Percentiles rank a stretch among this genome's conserved stretches.
These are phyloP conservation scores for Amanita exitialis DNA, from an alignment of 768 basidiomycete genomes.

Conservation along the genomic window DNA sequence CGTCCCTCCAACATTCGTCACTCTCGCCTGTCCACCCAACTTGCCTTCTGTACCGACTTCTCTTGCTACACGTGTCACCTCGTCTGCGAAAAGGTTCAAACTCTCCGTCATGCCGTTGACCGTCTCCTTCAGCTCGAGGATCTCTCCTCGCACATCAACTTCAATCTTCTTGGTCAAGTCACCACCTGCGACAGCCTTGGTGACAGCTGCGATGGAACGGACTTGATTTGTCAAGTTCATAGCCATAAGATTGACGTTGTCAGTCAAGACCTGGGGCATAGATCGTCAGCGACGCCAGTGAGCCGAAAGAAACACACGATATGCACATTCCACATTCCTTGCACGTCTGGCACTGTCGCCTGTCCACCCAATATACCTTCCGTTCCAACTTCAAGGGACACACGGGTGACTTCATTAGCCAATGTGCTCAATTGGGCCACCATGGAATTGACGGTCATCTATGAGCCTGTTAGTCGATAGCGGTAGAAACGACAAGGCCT, in stretches of 20 bases:
- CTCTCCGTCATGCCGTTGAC: conserved; percentile 94
- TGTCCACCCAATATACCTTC: conserved; percentile 93
- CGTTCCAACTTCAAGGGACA: conserved; percentile 86
- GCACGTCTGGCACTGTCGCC: conserved; percentile 83
- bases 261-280: conserved; percentile 39
- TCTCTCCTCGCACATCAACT: conserved; percentile 89
- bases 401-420: conserved; percentile 81
- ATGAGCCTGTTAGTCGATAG: not conserved
- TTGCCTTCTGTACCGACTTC: conserved; percentile 97
- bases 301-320: not conserved
- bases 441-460: conserved; percentile 79
- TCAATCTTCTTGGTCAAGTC: conserved; percentile 91
- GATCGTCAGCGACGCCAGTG: not conserved
- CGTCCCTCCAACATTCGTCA: conserved; percentile 90
- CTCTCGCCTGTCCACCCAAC: conserved; percentile 89
- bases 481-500: not conserved
- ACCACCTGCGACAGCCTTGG: conserved; percentile 89
- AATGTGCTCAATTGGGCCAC: conserved; percentile 70
- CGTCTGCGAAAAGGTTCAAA: conserved; percentile 77
- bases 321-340: conserved; percentile 87
- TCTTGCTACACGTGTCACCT: conserved; percentile 76
- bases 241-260: conserved; percentile 85
- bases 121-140: conserved; percentile 81
- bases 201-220: conserved; percentile 78
- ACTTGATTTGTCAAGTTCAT: conserved; percentile 89